Conservation (phyloP, 495 filamentous ascomycete species). For the Sporormia fimetaria region DNA sequence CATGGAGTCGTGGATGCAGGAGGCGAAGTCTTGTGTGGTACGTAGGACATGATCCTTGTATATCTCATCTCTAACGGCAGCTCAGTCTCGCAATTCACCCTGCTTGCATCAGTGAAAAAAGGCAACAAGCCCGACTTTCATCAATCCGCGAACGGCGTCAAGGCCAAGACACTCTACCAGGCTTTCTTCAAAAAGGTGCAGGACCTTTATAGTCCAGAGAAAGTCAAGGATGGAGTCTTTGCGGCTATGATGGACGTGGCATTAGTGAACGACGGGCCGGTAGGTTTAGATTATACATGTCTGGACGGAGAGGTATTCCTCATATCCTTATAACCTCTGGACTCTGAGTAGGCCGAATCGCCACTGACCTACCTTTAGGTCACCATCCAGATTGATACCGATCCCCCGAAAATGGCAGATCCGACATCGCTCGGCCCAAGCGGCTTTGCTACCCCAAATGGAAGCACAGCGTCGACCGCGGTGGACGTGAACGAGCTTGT, state of each 20-base stretch:
- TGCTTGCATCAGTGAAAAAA: constrained; percentile 84
- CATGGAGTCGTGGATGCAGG: constrained; percentile 71
- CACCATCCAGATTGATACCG: constrained; percentile 54
- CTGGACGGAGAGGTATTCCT: constrained; percentile 50
- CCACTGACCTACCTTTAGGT: constrained; percentile 37
- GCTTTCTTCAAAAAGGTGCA: constrained; percentile 68
- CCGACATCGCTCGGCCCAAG: constrained; percentile 13
- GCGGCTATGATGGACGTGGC: constrained; percentile 99
- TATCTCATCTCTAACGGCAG: background rate
- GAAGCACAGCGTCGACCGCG: constrained; percentile 9
- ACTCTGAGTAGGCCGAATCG: constrained; percentile 7
- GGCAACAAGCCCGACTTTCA: constrained; percentile 94
- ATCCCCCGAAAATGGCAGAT: constrained; percentile 45
- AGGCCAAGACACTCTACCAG: constrained; percentile 72
- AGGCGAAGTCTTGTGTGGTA: constrained; percentile 86
- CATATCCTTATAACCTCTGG: constrained; percentile 1
- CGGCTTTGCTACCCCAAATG: constrained; percentile 5
- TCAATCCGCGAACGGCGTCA: constrained; percentile 62
- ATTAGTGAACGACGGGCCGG: constrained; percentile 86
- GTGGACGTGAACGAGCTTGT: constrained; percentile 24
- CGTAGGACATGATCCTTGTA: constrained; percentile 20
- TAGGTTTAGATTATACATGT: constrained; percentile 61
- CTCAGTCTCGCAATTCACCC: constrained; percentile 96
- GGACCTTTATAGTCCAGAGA: constrained; percentile 57
- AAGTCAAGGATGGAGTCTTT: constrained; percentile 88